Evolutionary conservation across 345 rosid genomes (phyloP).

Genomic region (Draba incana): DNA sequence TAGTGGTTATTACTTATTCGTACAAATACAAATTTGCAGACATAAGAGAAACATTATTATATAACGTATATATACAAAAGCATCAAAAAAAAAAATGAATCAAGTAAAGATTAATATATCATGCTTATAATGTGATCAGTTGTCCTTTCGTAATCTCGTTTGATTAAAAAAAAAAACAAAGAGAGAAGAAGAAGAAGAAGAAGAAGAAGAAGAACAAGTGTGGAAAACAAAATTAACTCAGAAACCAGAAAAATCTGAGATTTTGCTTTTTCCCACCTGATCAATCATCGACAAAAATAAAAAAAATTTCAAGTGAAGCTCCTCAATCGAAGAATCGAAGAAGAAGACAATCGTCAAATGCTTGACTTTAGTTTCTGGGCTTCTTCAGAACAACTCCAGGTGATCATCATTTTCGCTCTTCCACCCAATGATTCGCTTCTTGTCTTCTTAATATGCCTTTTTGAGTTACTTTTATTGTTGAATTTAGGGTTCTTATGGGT

Average conservation of each 20-base stretch:
- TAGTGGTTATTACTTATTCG: neutral
- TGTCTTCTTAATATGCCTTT: conserved; percentile 7
- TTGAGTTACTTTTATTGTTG: neutral
- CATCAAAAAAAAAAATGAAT: too few relatives aligned
- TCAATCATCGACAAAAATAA: conserved; percentile 14
- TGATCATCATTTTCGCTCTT: conserved; percentile 30
- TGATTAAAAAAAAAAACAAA: conserved; percentile 40
- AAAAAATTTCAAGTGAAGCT: conserved; percentile 28
- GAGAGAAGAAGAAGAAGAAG: conserved; percentile 13
- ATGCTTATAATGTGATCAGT: conserved; percentile 40
- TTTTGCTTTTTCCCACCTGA: conserved; percentile 21
- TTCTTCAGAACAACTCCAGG: conserved; percentile 42
- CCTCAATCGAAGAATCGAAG: conserved; percentile 28
- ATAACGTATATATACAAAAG: too few relatives aligned
- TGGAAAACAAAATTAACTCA: conserved; percentile 3
- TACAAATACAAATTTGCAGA: too few relatives aligned
- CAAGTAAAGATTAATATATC: neutral
- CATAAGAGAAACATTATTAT: too few relatives aligned
- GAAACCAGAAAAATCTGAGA: conserved; percentile 15
- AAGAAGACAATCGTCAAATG: conserved; percentile 43
- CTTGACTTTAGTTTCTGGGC: conserved; percentile 37
- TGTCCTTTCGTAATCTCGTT: conserved; percentile 30
- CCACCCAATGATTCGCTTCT: neutral
- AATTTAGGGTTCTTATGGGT: conserved; percentile 41
- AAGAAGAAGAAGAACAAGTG: conserved; percentile 9